A percentile compares a stretch with the other conserved stretches of the same genome.
Conservation (phyloP, 495 filamentous ascomycete species). For the Melanomma pulvis-pyrius region DNA sequence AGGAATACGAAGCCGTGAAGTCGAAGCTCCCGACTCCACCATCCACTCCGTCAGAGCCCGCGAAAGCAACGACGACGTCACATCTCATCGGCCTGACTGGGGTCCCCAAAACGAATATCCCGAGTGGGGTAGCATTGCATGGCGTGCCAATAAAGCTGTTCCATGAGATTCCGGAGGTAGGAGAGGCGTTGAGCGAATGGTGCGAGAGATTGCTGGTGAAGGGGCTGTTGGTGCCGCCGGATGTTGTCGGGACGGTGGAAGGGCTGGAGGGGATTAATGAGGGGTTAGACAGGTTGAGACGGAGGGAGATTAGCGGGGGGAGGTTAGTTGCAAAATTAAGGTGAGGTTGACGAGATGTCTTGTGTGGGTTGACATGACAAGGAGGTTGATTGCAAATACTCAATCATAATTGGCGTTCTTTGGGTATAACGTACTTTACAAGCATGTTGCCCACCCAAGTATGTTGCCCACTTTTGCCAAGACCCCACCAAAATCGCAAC, state of each 20-base stretch:
- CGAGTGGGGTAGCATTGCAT: conserved; percentile 55
- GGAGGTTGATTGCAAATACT: no score
- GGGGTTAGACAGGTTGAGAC: conserved; percentile 61
- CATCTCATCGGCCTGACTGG: conserved; percentile 68
- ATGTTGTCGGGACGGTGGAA: conserved; percentile 60
- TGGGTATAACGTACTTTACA: no score
- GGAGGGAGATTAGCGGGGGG: conserved; percentile 48
- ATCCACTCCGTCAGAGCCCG: background rate
- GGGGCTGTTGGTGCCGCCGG: conserved; percentile 55
- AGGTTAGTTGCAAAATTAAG: conserved; percentile 13
- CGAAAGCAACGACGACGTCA: conserved; percentile 25
- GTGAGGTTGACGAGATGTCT: background rate
- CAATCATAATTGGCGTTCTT: no score
- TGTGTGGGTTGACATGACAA: no score
- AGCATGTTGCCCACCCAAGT: no score
- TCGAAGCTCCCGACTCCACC: conserved; percentile 9
- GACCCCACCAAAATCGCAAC: no score
- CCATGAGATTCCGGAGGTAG: conserved; percentile 61
- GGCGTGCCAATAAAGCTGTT: conserved; percentile 71
- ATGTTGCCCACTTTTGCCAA: no score
- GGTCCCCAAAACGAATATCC: conserved; percentile 54
- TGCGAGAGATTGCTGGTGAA: conserved; percentile 59
- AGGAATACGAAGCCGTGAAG: conserved; percentile 18
- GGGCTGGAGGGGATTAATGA: conserved; percentile 65
- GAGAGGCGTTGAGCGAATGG: conserved; percentile 61